Evolutionary conservation across 495 filamentous ascomycete species (phyloP).

Genomic region (Podospora conica): DNA sequence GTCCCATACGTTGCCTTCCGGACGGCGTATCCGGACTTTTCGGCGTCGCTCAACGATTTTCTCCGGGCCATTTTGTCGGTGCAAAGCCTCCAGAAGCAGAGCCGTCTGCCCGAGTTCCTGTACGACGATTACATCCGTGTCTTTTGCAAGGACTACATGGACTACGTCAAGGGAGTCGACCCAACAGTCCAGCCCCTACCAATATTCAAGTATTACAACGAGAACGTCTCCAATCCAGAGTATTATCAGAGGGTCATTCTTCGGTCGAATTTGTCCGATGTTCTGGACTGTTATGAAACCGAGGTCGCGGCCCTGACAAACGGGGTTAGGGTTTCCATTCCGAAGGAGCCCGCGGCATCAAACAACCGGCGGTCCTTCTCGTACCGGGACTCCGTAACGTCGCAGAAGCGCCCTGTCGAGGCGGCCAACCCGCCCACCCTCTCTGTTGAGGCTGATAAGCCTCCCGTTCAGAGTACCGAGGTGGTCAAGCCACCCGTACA

Average conservation of each 20-base stretch:
- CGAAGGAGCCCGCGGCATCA: background rate
- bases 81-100: slow-evolving; percentile 37
- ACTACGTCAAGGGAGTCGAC: slow-evolving; percentile 30
- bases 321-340: background rate
- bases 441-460: background rate
- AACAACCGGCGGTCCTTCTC: background rate
- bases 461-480: background rate
- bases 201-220: slow-evolving; percentile 41
- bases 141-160: slow-evolving; percentile 37
- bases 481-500: background rate
- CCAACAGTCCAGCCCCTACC: slow-evolving; percentile 20
- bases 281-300: slow-evolving; percentile 15
- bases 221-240: slow-evolving; percentile 32
- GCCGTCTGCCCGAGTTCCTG: slow-evolving; percentile 39
- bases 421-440: background rate
- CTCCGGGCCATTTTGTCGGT: slow-evolving; percentile 49
- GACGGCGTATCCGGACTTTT: slow-evolving; percentile 51
- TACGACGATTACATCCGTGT: slow-evolving; percentile 66
- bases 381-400: background rate
- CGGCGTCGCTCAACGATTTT: slow-evolving; percentile 50
- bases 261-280: slow-evolving; percentile 29
- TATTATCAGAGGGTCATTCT: slow-evolving; percentile 35
- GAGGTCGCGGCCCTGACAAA: slow-evolving; percentile 5
- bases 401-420: background rate
- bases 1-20: slow-evolving; percentile 46